Percentiles rank a stretch among this genome's conserved stretches.
Conservation (phyloP, 768 basidiomycete species). For the Ramaria sp. region DNA sequence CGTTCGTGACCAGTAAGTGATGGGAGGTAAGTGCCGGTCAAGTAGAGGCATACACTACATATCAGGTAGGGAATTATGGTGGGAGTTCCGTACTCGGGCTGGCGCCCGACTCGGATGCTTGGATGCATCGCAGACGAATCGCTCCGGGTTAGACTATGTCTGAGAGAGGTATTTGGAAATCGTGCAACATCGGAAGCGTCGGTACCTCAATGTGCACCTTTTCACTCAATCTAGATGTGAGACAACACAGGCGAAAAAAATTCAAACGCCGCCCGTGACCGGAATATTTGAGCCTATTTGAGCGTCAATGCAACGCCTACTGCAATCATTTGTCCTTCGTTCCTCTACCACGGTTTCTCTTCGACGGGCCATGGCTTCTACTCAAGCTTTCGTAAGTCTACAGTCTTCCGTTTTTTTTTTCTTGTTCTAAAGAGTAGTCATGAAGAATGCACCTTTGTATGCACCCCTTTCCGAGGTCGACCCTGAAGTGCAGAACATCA, state of each 20-base stretch:
- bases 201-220: no score
- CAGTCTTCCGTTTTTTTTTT: slow-evolving; percentile 19
- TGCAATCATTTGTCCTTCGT: slow-evolving; percentile 1
- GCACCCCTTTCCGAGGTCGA: slow-evolving; percentile 81
- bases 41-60: no score
- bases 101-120: no score
- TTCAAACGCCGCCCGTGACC: background rate
- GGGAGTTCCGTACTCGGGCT: no score
- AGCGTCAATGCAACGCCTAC: slow-evolving; percentile 7
- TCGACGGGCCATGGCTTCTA: slow-evolving; percentile 28
- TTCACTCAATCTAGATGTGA: no score
- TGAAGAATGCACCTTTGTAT: slow-evolving; percentile 88
- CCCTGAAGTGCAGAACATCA: slow-evolving; percentile 92
- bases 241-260: background rate
- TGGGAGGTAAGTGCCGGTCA: no score
- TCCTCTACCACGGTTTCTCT: background rate
- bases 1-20: no score
- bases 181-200: no score
- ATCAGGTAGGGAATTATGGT: no score
- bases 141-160: no score
- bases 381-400: slow-evolving; percentile 44
- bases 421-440: background rate
- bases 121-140: no score
- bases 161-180: no score
- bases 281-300: background rate